These are phyloP conservation scores for Xenoacremonium recifei DNA, from an alignment of 2,329 filamentous ascomycete species.

Conservation along the genomic window DNA sequence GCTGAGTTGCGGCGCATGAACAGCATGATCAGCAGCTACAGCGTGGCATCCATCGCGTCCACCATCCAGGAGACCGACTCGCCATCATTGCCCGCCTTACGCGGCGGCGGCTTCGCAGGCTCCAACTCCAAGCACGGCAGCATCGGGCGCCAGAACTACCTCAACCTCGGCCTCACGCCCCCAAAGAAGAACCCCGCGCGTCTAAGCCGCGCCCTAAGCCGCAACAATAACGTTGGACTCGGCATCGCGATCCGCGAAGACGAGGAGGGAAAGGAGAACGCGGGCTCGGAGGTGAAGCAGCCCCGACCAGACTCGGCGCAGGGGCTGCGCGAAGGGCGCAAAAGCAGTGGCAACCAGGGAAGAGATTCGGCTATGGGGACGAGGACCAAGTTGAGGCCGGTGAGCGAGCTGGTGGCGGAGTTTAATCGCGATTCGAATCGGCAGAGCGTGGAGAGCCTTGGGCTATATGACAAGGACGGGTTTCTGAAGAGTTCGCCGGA, in stretches of 20 bases:
- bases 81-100: constrained; percentile 37
- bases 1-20: constrained; percentile 58
- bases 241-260: constrained; percentile 20
- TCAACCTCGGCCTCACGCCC: constrained; percentile 39
- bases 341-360: constrained; percentile 17
- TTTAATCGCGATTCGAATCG: constrained; percentile 20
- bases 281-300: constrained; percentile 12
- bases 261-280: constrained; percentile 29
- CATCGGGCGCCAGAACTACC: constrained; percentile 46
- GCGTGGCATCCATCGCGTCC: constrained; percentile 37
- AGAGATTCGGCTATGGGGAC: constrained; percentile 13
- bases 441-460: constrained; percentile 38
- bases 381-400: constrained; percentile 23
- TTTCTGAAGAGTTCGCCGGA: constrained; percentile 44
- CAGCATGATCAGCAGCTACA: constrained; percentile 47
- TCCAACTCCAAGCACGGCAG: constrained; percentile 27
- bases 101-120: constrained; percentile 35
- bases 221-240: constrained; percentile 12
- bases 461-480: constrained; percentile 45
- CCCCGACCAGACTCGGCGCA: constrained; percentile 13
- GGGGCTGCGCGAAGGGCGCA: constrained; percentile 16
- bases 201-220: constrained; percentile 3
- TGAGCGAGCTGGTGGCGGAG: constrained; percentile 25
- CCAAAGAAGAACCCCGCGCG: constrained; percentile 11
- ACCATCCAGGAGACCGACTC: constrained; percentile 28